Evolutionary conservation across 768 basidiomycete genomes (phyloP).

Genomic region (Boletus sensibilis): DNA sequence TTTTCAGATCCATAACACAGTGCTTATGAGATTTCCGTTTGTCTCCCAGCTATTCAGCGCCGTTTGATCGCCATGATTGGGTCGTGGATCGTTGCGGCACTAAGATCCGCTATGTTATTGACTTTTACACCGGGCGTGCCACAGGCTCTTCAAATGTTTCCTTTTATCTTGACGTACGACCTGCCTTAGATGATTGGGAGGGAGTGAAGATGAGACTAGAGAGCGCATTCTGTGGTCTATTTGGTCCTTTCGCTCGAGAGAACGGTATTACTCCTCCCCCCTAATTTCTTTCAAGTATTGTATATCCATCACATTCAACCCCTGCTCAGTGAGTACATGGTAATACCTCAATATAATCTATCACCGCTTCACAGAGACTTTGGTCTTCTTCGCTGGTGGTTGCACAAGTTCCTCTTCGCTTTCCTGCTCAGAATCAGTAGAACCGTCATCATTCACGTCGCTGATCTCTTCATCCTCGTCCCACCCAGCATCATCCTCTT

Average conservation of each 20-base stretch:
- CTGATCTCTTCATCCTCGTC: constrained; percentile 67
- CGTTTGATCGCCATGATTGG: constrained; percentile 99
- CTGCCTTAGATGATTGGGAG: constrained; percentile 93
- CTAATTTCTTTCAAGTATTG: constrained; percentile 5
- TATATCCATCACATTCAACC: constrained; percentile 8
- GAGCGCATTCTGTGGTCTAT: constrained; percentile 48
- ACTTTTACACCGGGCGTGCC: constrained; percentile 89
- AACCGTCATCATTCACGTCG: constrained; percentile 49
- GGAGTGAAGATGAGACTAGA: constrained; percentile 80
- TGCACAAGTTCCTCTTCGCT: constrained; percentile 49
- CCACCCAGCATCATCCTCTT: constrained; percentile 41
- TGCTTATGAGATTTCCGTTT: neutral
- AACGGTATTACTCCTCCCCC: constrained; percentile 19
- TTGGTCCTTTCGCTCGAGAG: constrained; percentile 23
- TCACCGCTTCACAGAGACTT: constrained; percentile 48
- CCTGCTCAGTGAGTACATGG: constrained; percentile 6
- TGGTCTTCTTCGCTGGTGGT: constrained; percentile 56
- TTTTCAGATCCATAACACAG: neutral
- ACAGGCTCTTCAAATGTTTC: constrained; percentile 55
- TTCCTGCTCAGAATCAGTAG: constrained; percentile 41
- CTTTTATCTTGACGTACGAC: constrained; percentile 93
- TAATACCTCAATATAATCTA: constrained; percentile 10
- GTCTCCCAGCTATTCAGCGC: constrained; percentile 73
- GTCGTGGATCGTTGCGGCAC: constrained; percentile 90
- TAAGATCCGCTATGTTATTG: constrained; percentile 90